These are phyloP conservation scores for Debaryomyces robertsiae DNA, from an alignment of 1,139 yeast genomes.

Conservation along the genomic window DNA sequence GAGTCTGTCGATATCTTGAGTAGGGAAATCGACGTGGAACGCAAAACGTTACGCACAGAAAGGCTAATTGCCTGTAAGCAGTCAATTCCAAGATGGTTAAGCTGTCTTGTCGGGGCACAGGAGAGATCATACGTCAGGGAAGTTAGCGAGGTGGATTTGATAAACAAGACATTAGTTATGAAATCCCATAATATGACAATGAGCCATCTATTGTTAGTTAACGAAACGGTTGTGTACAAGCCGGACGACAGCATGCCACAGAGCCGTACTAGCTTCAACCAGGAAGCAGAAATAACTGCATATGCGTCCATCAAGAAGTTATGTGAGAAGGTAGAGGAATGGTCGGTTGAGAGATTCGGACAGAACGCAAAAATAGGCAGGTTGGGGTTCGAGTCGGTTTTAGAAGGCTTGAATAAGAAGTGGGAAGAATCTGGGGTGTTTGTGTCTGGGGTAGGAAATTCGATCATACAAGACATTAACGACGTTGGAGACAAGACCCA, in stretches of 20 bases:
- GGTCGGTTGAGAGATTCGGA: slow-evolving; percentile 86
- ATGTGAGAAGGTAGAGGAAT: slow-evolving; percentile 85
- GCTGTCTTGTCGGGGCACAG: slow-evolving; percentile 71
- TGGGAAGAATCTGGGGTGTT: slow-evolving; percentile 52
- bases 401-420: slow-evolving; percentile 53
- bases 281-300: slow-evolving; percentile 88
- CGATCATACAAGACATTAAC: slow-evolving; percentile 27
- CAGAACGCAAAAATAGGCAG: slow-evolving; percentile 86
- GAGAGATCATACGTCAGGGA: slow-evolving; percentile 84
- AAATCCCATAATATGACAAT: slow-evolving; percentile 87
- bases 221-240: slow-evolving; percentile 77
- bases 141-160: slow-evolving; percentile 79
- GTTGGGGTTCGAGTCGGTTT: slow-evolving; percentile 79
- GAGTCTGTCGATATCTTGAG: slow-evolving; percentile 87
- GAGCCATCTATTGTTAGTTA: slow-evolving; percentile 74
- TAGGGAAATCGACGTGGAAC: slow-evolving; percentile 61
- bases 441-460: slow-evolving; percentile 35
- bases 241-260: slow-evolving; percentile 62
- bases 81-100: slow-evolving; percentile 81
- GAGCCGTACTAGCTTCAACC: slow-evolving; percentile 64
- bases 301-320: slow-evolving; percentile 68
- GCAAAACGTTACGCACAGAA: slow-evolving; percentile 72
- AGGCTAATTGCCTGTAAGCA: slow-evolving; percentile 89
- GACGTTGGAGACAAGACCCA: slow-evolving; percentile 36
- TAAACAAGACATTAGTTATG: slow-evolving; percentile 65